phyloP scores from a whole-genome alignment of 768 basidiomycete genomes.

The Auriscalpium microsporum region DNA sequence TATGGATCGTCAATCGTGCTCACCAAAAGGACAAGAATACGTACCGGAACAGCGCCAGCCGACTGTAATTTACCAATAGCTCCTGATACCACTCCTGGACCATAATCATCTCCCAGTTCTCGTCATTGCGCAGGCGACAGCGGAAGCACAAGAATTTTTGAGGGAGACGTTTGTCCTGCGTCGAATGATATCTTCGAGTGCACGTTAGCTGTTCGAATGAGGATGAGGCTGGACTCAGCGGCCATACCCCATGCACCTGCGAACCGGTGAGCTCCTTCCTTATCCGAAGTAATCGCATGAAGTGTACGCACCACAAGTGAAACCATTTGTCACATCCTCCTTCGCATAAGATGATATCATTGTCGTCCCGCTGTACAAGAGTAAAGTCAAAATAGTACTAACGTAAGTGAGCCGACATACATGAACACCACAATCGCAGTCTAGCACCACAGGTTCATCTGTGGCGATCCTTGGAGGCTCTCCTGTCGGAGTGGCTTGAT shows the following conservation, averaged over 20 bases:
- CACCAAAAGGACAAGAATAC: not conserved
- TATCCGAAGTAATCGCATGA: not conserved
- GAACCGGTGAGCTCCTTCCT: not conserved
- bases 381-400: not conserved
- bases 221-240: not conserved
- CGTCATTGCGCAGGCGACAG: conserved; percentile 39
- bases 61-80: conserved; percentile 57
- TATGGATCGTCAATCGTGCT: too few relatives aligned
- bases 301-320: conserved; percentile 52
- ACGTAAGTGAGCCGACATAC: not conserved
- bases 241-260: conserved; percentile 54
- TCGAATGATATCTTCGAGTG: conserved; percentile 51
- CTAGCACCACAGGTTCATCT: conserved; percentile 31
- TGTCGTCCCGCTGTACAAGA: conserved; percentile 42
- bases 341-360: conserved; percentile 51
- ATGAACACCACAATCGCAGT: conserved; percentile 72
- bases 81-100: conserved; percentile 43
- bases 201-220: not conserved
- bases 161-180: conserved; percentile 50
- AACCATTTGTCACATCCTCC: conserved; percentile 68
- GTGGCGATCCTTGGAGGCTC: conserved; percentile 10
- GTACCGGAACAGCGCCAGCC: conserved; percentile 66
- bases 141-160: conserved; percentile 62
- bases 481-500: not conserved
- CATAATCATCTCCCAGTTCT: conserved; percentile 64